A percentile compares a stretch with the other conserved stretches of the same genome.
These are phyloP conservation scores for Candida coquimbonensis DNA, from an alignment of 805 yeast species.

Conservation along the genomic window DNA sequence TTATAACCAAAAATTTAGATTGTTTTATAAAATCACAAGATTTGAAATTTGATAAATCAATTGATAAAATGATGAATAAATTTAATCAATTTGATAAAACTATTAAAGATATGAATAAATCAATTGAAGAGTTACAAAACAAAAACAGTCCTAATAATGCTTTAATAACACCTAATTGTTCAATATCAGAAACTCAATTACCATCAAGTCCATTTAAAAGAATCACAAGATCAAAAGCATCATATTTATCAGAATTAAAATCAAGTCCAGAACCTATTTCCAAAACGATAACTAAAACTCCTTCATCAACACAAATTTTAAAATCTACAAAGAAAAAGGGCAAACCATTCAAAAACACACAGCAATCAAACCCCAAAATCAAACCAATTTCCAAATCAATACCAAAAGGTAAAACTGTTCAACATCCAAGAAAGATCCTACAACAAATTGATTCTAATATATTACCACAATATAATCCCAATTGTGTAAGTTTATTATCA, in stretches of 20 bases:
- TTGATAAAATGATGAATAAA: not conserved
- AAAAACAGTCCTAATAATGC: not conserved
- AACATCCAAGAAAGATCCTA: conserved; percentile 2
- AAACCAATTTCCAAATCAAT: not conserved
- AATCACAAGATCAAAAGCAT: not conserved
- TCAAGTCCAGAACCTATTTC: no score
- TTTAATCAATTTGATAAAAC: not conserved
- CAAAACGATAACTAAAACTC: no score
- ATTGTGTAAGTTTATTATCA: conserved; percentile 6
- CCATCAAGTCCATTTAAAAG: not conserved
- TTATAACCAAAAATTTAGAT: not conserved
- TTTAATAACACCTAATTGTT: not conserved
- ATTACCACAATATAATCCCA: no score
- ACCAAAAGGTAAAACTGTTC: not conserved
- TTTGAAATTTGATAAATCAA: no score
- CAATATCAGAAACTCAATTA: not conserved
- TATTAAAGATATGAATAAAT: not conserved
- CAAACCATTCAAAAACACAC: no score
- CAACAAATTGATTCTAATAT: not conserved
- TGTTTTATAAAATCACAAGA: no score
- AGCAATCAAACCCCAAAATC: not conserved
- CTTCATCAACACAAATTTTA: no score
- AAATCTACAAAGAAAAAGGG: no score
- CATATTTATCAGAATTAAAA: not conserved
- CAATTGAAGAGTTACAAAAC: no score